A percentile compares a stretch with the other conserved stretches of the same genome.
These are phyloP conservation scores for Sarcodon aspratus DNA, from an alignment of 768 basidiomycete species.

Conservation along the genomic window DNA sequence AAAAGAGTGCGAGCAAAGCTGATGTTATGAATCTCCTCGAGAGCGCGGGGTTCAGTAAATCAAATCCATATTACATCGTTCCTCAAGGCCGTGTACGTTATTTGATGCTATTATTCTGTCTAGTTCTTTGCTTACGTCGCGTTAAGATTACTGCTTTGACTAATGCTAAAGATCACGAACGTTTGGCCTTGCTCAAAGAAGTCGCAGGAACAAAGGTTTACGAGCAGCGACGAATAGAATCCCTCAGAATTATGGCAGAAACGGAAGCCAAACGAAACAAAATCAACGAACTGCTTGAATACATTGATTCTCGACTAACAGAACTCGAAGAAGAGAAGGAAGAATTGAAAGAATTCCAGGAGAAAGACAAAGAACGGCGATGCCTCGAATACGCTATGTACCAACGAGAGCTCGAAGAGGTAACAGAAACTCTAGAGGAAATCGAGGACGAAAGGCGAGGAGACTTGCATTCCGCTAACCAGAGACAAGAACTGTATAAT, in stretches of 20 bases:
- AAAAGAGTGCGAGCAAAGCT: slow-evolving; percentile 90
- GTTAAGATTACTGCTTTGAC: slow-evolving; percentile 86
- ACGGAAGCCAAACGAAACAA: slow-evolving; percentile 89
- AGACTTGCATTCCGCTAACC: slow-evolving; percentile 79
- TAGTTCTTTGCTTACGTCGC: not conserved
- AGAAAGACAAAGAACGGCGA: slow-evolving; percentile 88
- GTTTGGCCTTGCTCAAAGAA: slow-evolving; percentile 91
- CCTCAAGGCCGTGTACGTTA: slow-evolving; percentile 86
- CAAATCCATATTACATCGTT: slow-evolving; percentile 99
- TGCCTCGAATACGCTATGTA: slow-evolving; percentile 94
- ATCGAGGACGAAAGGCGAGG: slow-evolving; percentile 73
- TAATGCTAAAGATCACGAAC: slow-evolving; percentile 93
- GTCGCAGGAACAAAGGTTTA: slow-evolving; percentile 98
- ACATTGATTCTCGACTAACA: slow-evolving; percentile 79
- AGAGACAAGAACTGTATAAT: slow-evolving; percentile 72
- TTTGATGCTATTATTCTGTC: not conserved
- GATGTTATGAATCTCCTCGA: slow-evolving; percentile 97
- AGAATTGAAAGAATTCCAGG: slow-evolving; percentile 92
- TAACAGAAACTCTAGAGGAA: slow-evolving; percentile 73
- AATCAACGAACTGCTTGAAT: slow-evolving; percentile 80
- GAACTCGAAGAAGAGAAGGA: slow-evolving; percentile 98
- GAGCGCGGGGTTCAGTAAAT: slow-evolving; percentile 93
- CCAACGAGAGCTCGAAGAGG: slow-evolving; percentile 84
- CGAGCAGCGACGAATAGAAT: slow-evolving; percentile 87
- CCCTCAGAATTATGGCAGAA: slow-evolving; percentile 93